phyloP scores from a whole-genome alignment of 2,329 filamentous ascomycete genomes.

The Monosporascus sp. region DNA sequence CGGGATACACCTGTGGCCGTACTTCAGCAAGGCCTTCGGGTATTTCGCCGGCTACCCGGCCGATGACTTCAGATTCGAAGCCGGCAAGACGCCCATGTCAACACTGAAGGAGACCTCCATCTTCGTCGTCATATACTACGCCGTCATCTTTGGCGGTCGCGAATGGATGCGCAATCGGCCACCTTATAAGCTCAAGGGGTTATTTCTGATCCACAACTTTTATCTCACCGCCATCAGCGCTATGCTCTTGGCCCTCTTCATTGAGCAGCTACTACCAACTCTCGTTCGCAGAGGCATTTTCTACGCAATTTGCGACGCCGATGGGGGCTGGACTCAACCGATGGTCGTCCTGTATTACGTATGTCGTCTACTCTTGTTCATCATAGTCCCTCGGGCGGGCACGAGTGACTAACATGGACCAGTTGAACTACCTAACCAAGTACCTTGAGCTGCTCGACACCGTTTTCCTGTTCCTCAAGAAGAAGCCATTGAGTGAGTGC shows the following conservation, averaged over 20 bases:
- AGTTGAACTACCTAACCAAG: constrained; percentile 98
- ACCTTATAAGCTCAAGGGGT: constrained; percentile 77
- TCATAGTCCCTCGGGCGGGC: constrained; percentile 1
- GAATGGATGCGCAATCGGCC: constrained; percentile 85
- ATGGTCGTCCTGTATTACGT: constrained; percentile 96
- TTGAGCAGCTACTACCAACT: constrained; percentile 86
- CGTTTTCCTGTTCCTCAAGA: constrained; percentile 96
- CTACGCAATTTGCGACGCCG: constrained; percentile 73
- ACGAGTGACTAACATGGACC: constrained; percentile 30
- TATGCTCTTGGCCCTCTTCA: constrained; percentile 73
- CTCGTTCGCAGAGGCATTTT: constrained; percentile 78
- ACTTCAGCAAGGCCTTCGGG: constrained; percentile 85
- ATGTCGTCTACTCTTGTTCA: constrained; percentile 32
- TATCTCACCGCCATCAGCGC: constrained; percentile 83
- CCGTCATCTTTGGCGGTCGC: constrained; percentile 86
- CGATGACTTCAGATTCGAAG: constrained; percentile 78
- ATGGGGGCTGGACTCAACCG: constrained; percentile 90
- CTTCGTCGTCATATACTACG: constrained; percentile 84
- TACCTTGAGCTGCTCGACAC: constrained; percentile 95
- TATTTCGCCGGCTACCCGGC: constrained; percentile 72
- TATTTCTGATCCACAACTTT: constrained; percentile 97
- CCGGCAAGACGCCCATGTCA: constrained; percentile 81
- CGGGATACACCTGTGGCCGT: constrained; percentile 85
- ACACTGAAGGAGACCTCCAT: constrained; percentile 77
- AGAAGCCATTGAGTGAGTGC: constrained; percentile 83